Percentiles rank a stretch among this genome's conserved stretches.
These are phyloP conservation scores for Mrakiaceae sp. DNA, from an alignment of 1,284 basidiomycete species.

Conservation along the genomic window DNA sequence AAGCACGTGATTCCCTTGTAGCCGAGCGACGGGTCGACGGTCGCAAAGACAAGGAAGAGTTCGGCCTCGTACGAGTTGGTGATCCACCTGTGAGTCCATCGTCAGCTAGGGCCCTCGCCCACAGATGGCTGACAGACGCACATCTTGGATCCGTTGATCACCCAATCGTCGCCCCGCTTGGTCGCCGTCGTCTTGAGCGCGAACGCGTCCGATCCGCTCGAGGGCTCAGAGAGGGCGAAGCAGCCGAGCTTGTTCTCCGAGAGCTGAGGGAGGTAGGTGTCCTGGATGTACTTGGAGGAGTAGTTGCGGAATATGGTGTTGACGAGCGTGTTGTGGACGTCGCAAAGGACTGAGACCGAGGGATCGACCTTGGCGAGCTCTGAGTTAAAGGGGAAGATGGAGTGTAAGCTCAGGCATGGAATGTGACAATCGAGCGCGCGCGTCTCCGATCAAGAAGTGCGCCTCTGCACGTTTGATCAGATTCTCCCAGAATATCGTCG, in stretches of 20 bases:
- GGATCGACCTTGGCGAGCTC: constrained; percentile 95
- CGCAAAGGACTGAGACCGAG: constrained; percentile 89
- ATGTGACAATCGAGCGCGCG: too few relatives aligned
- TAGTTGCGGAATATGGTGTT: constrained; percentile 89
- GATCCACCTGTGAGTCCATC: constrained; percentile 56
- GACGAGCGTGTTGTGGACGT: constrained; percentile 97
- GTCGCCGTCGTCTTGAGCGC: constrained; percentile 85
- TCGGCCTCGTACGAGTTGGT: constrained; percentile 96
- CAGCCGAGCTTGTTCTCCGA: constrained; percentile 78
- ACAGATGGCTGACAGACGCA: constrained; percentile 24
- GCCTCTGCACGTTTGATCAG: too few relatives aligned
- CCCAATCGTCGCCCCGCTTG: constrained; percentile 63
- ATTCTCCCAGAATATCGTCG: too few relatives aligned
- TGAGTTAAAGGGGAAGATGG: constrained; percentile 8
- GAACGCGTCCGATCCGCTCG: constrained; percentile 93
- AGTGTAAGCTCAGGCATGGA: too few relatives aligned
- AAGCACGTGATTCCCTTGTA: constrained; percentile 99
- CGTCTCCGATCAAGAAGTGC: too few relatives aligned
- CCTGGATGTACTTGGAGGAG: constrained; percentile 70
- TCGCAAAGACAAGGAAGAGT: constrained; percentile 81
- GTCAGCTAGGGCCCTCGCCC: constrained; percentile 19
- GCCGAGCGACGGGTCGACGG: constrained; percentile 85
- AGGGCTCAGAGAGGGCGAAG: constrained; percentile 89
- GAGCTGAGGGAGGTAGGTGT: constrained; percentile 79
- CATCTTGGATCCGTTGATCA: constrained; percentile 94